Conservation (phyloP, 495 filamentous ascomycete species). For the Podospora bellae-mahoneyi region DNA sequence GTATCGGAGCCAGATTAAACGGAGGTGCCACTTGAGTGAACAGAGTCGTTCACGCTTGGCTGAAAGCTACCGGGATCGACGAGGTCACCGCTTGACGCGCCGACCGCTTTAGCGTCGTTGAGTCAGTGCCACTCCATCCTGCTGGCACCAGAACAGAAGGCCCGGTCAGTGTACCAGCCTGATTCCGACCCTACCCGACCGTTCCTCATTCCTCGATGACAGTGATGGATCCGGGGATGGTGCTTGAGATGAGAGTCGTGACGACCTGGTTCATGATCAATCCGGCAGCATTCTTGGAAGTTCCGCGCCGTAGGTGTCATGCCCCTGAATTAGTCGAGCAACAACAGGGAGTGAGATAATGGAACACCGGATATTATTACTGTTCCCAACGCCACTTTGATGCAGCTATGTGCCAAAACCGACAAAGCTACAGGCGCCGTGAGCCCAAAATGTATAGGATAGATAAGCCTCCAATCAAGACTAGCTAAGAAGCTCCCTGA, state of each 20-base stretch:
- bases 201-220: background rate
- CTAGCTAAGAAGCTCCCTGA: conserved; percentile 82
- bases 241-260: background rate
- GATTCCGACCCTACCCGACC: background rate
- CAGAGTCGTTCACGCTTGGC: too few relatives aligned
- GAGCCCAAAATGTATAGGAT: too few relatives aligned
- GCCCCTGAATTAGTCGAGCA: too few relatives aligned
- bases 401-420: too few relatives aligned
- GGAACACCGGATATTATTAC: too few relatives aligned
- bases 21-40: background rate
- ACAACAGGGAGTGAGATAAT: too few relatives aligned
- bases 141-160: background rate
- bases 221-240: background rate
- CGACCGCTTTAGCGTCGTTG: background rate
- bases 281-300: too few relatives aligned
- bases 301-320: too few relatives aligned
- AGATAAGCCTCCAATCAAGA: background rate
- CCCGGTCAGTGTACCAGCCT: background rate
- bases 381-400: too few relatives aligned
- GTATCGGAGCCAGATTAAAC: background rate
- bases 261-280: background rate
- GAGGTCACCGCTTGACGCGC: too few relatives aligned
- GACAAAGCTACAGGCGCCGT: too few relatives aligned
- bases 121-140: background rate
- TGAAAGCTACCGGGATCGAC: too few relatives aligned